Evolutionary conservation across 768 basidiomycete genomes (phyloP).

Genomic region (Dioszegia aurantiaca): DNA sequence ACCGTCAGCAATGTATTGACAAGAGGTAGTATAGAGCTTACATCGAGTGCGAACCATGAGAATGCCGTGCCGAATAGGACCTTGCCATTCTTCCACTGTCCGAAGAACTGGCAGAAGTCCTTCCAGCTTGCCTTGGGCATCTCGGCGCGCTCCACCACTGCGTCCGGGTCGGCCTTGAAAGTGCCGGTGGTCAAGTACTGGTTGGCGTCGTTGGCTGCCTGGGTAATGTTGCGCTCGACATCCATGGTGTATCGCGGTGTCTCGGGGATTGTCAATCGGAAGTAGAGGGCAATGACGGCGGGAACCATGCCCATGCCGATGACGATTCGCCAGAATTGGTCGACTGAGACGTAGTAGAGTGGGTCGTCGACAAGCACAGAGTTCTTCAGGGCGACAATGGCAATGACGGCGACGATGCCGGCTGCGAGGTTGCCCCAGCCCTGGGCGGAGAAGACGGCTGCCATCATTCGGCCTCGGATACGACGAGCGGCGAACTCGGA

Average conservation of each 20-base stretch:
- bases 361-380: slow-evolving; percentile 58
- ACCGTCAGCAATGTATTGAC: slow-evolving; percentile 24
- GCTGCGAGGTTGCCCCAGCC: slow-evolving; percentile 83
- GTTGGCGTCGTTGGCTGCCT: slow-evolving; percentile 71
- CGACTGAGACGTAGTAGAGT: slow-evolving; percentile 58
- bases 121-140: slow-evolving; percentile 66
- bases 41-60: slow-evolving; percentile 71
- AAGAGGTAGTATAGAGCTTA: neutral
- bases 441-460: slow-evolving; percentile 78
- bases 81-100: slow-evolving; percentile 74
- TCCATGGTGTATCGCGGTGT: slow-evolving; percentile 91
- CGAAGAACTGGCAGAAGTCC: slow-evolving; percentile 67
- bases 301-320: slow-evolving; percentile 86
- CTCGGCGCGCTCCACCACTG: slow-evolving; percentile 60
- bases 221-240: slow-evolving; percentile 76
- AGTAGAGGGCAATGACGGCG: slow-evolving; percentile 76
- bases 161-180: slow-evolving; percentile 59
- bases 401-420: slow-evolving; percentile 64
- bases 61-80: slow-evolving; percentile 72
- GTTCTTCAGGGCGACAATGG: slow-evolving; percentile 67
- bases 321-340: slow-evolving; percentile 79
- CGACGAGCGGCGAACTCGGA: slow-evolving; percentile 78
- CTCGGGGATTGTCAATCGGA: slow-evolving; percentile 88
- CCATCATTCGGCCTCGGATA: slow-evolving; percentile 81
- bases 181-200: slow-evolving; percentile 61